These are phyloP conservation scores for Cicer judaicum DNA, from an alignment of 306 rosid genomes.

Conservation along the genomic window DNA sequence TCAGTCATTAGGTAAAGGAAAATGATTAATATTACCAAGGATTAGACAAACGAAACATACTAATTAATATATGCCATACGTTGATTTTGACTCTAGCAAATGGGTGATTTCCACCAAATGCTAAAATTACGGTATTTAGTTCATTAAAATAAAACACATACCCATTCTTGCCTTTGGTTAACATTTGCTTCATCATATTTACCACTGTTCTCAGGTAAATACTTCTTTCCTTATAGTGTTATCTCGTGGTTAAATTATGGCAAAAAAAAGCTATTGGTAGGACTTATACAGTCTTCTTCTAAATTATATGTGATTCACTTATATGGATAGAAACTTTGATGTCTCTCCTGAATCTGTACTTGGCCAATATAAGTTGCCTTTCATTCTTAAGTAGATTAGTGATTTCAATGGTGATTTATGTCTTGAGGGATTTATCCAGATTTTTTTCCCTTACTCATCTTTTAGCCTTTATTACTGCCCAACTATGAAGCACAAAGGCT, in stretches of 20 bases:
- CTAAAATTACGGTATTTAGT: too few species aligned
- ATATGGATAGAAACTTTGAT: background rate
- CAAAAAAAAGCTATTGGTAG: background rate
- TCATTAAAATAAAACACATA: too few species aligned
- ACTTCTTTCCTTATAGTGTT: conserved; percentile 7
- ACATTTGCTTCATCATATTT: too few species aligned
- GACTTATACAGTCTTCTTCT: background rate
- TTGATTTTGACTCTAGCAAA: too few species aligned
- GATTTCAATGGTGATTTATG: conserved; percentile 14
- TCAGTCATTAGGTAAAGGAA: background rate
- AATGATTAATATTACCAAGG: too few species aligned
- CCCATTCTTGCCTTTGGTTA: too few species aligned
- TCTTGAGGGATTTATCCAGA: conserved; percentile 1
- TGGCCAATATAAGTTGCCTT: background rate
- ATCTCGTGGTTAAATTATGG: background rate
- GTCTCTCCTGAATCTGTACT: background rate
- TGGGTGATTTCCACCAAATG: too few species aligned
- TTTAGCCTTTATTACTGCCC: background rate
- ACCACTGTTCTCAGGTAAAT: background rate
- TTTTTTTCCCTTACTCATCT: background rate
- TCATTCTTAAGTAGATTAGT: conserved; percentile 10
- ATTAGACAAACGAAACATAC: too few species aligned
- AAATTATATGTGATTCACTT: background rate
- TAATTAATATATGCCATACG: too few species aligned
- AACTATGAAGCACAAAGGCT: background rate